phyloP scores from a whole-genome alignment of 2,329 filamentous ascomycete species.

The Aspergillus texensis region DNA sequence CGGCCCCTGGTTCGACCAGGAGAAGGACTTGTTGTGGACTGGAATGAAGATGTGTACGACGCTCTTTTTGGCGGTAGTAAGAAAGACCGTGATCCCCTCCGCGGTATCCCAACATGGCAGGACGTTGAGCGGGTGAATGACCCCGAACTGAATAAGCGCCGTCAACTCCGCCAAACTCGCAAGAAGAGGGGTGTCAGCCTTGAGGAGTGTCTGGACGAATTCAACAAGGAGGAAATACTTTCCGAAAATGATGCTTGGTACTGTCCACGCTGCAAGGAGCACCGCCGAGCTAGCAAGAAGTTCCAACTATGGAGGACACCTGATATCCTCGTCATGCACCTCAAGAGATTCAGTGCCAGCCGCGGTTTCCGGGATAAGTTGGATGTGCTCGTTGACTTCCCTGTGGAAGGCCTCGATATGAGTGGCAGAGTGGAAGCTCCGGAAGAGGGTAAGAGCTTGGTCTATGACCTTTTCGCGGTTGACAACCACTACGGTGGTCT shows the following conservation, averaged over 20 bases:
- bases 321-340: conserved; percentile 90
- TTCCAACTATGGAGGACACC: conserved; percentile 97
- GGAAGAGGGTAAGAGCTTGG: conserved; percentile 76
- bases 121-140: conserved; percentile 58
- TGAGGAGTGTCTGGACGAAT: conserved; percentile 91
- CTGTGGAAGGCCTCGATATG: conserved; percentile 82
- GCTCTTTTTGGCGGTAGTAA: conserved; percentile 62
- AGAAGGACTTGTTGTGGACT: conserved; percentile 86
- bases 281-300: conserved; percentile 90
- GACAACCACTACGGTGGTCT: conserved; percentile 95
- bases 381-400: conserved; percentile 88
- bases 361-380: conserved; percentile 86
- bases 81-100: conserved; percentile 52
- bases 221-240: conserved; percentile 88
- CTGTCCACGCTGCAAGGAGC: conserved; percentile 92
- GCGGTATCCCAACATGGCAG: conserved; percentile 63
- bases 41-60: conserved; percentile 71
- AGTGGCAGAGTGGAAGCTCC: conserved; percentile 76
- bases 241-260: conserved; percentile 98
- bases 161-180: conserved; percentile 65
- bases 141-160: conserved; percentile 65
- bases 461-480: conserved; percentile 93
- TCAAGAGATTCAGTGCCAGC: conserved; percentile 91
- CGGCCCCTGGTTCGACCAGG: conserved; percentile 74
- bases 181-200: conserved; percentile 77